These are phyloP conservation scores for Teratosphaeriaceae sp. DNA, from an alignment of 2,329 filamentous ascomycete genomes.

Conservation along the genomic window DNA sequence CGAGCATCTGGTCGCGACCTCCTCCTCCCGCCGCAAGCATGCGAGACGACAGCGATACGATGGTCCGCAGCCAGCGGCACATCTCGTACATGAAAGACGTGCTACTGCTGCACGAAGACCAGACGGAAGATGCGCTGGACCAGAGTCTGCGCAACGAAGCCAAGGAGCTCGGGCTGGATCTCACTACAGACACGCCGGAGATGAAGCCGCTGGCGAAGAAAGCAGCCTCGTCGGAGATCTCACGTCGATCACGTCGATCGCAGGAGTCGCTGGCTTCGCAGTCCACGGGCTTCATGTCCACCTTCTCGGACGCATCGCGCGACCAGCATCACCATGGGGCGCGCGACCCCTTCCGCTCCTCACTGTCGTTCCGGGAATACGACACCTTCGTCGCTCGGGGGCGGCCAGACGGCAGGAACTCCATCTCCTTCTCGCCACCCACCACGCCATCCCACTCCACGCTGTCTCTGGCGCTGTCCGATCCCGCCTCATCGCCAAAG, in stretches of 20 bases:
- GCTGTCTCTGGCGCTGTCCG: constrained; percentile 26
- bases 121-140: constrained; percentile 26
- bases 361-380: constrained; percentile 29
- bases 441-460: constrained; percentile 25
- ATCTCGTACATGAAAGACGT: constrained; percentile 24
- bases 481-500: constrained; percentile 23
- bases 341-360: constrained; percentile 16
- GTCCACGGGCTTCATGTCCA: constrained; percentile 29
- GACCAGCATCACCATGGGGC: constrained; percentile 15
- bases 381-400: constrained; percentile 27
- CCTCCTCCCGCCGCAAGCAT: not conserved
- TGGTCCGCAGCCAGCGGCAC: constrained; percentile 5
- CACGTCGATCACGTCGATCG: constrained; percentile 22
- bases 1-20: not conserved
- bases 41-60: not conserved
- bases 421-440: constrained; percentile 24
- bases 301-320: constrained; percentile 26
- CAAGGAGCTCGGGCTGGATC: constrained; percentile 21
- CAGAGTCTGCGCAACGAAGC: constrained; percentile 21
- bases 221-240: constrained; percentile 13
- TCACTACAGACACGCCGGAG: constrained; percentile 9
- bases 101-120: constrained; percentile 21
- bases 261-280: constrained; percentile 25
- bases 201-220: constrained; percentile 1
- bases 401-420: constrained; percentile 18